Evolutionary conservation across 495 filamentous ascomycete genomes (phyloP).

Genomic region (Cudoniella acicularis): DNA sequence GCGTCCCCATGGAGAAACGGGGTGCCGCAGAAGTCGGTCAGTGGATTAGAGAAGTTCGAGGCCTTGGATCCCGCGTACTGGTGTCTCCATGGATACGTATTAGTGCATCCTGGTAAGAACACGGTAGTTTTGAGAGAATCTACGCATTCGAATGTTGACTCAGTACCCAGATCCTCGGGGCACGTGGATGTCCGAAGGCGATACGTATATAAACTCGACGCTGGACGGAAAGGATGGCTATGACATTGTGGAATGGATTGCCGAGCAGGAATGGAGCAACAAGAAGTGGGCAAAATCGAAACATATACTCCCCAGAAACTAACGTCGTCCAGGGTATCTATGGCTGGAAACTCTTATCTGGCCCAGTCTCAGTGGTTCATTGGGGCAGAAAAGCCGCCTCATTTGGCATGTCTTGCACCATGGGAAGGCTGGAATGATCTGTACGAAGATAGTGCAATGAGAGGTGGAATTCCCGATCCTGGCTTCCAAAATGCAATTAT

Average conservation of each 20-base stretch:
- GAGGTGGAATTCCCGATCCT: conserved; percentile 36
- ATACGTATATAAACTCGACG: conserved; percentile 31
- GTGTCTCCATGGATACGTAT: not conserved
- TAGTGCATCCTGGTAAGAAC: too few species aligned
- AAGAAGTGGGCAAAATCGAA: conserved; percentile 26
- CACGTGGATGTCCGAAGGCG: conserved; percentile 33
- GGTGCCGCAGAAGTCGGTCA: not conserved
- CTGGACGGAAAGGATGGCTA: conserved; percentile 32
- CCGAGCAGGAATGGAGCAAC: conserved; percentile 23
- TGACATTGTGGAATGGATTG: not conserved
- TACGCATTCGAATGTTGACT: not conserved
- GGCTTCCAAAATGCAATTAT: too few species aligned
- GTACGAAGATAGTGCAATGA: conserved; percentile 36
- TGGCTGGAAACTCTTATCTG: conserved; percentile 37
- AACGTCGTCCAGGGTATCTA: conserved; percentile 38
- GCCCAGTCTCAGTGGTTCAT: conserved; percentile 38
- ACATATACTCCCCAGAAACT: conserved; percentile 30
- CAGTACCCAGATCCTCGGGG: conserved; percentile 32
- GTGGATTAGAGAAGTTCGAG: not conserved
- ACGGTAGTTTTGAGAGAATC: not conserved
- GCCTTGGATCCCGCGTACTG: not conserved
- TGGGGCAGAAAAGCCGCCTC: conserved; percentile 34
- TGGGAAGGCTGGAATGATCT: conserved; percentile 41
- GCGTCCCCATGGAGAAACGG: too few species aligned
- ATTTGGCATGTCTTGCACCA: conserved; percentile 37